Evolutionary conservation across 139 green algal genomes (phyloP).

Genomic region (Mesostigma viride): DNA sequence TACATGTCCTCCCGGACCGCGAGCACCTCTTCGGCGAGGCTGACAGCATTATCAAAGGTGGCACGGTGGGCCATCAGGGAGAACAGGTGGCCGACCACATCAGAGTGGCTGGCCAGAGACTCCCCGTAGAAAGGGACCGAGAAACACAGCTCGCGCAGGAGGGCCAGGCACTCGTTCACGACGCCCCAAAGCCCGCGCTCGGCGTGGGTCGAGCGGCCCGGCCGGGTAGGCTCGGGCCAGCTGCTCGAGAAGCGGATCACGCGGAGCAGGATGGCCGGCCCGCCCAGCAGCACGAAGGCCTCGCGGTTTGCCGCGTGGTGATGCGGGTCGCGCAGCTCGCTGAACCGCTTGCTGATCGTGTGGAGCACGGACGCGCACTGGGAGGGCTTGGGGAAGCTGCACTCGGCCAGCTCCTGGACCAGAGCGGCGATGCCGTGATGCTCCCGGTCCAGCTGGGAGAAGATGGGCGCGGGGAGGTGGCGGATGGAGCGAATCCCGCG

Average conservation of each 20-base stretch:
- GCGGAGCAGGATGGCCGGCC: conserved; percentile 15
- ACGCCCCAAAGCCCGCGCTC: too few relatives aligned
- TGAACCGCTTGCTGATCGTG: not conserved
- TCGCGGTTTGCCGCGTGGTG: conserved; percentile 18
- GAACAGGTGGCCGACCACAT: conserved; percentile 27
- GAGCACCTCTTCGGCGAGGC: conserved; percentile 31
- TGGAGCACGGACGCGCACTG: too few relatives aligned
- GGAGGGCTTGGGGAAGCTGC: too few relatives aligned
- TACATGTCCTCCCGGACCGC: conserved; percentile 23
- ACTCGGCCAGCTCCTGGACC: too few relatives aligned
- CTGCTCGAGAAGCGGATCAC: conserved; percentile 15
- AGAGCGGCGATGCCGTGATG: too few relatives aligned
- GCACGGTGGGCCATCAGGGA: conserved; percentile 20
- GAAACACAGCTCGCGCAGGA: conserved; percentile 31
- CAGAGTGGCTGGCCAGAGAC: conserved; percentile 10
- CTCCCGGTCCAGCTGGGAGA: too few relatives aligned
- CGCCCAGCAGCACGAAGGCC: conserved; percentile 21
- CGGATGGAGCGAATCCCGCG: too few relatives aligned
- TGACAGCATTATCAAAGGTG: conserved; percentile 33
- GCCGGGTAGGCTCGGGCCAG: too few relatives aligned
- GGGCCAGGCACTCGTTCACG: conserved; percentile 22
- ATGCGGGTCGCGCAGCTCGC: conserved; percentile 5
- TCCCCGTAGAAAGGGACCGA: conserved; percentile 14
- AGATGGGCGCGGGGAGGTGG: too few relatives aligned
- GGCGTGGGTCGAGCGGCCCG: too few relatives aligned